phyloP scores from a whole-genome alignment of 345 rosid genomes.

The Physaria fendleri region DNA sequence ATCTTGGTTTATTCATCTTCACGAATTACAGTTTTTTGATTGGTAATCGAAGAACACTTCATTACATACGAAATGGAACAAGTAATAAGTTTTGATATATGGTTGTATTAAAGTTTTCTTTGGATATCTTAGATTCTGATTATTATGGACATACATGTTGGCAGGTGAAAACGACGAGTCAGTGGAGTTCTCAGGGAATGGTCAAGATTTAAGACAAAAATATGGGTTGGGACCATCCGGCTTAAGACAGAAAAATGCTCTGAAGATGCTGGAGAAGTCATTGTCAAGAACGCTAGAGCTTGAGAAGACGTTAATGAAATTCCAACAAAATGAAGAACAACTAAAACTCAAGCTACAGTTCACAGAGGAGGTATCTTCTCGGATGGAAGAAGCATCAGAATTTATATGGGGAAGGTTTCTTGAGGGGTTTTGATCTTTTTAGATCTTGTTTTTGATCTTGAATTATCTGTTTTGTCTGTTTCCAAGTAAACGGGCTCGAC shows the following conservation, averaged over 20 bases:
- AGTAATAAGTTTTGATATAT: slow-evolving; percentile 26
- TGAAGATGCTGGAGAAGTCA: slow-evolving; percentile 76
- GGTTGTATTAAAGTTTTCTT: neutral
- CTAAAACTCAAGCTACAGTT: slow-evolving; percentile 67
- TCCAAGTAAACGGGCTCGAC: neutral
- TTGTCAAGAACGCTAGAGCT: slow-evolving; percentile 68
- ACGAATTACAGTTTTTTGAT: neutral
- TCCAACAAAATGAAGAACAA: no score
- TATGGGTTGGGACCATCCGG: slow-evolving; percentile 38
- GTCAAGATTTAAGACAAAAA: slow-evolving; percentile 31
- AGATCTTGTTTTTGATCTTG: slow-evolving; percentile 11
- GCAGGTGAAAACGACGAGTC: slow-evolving; percentile 49
- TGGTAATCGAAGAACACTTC: slow-evolving; percentile 40
- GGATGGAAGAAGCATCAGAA: slow-evolving; percentile 98
- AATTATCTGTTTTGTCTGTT: slow-evolving; percentile 17
- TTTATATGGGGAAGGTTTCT: slow-evolving; percentile 88
- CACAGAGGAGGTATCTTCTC: slow-evolving; percentile 69
- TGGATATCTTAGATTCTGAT: slow-evolving; percentile 8
- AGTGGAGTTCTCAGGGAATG: slow-evolving; percentile 37
- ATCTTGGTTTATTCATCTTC: neutral
- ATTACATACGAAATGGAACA: slow-evolving; percentile 47
- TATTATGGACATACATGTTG: slow-evolving; percentile 13
- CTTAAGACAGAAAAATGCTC: slow-evolving; percentile 49
- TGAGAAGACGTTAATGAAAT: no score
- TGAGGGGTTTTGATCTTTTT: slow-evolving; percentile 47